Percentiles rank a stretch among this genome's conserved stretches.
These are phyloP conservation scores for Flaveria brownii DNA, from an alignment of 129 eudicot species.

Conservation along the genomic window DNA sequence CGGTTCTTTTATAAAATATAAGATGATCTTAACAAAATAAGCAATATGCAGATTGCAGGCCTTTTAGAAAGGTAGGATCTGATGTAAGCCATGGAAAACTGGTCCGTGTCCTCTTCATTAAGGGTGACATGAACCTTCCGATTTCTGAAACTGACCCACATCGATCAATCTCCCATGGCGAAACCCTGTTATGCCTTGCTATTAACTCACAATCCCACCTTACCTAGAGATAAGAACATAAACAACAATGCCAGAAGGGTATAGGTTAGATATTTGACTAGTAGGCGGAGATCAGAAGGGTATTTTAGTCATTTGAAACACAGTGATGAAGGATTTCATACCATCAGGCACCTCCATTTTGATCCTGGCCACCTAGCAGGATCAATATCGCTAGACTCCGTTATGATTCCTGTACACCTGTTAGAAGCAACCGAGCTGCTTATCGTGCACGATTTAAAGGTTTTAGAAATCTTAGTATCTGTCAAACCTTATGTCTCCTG, in stretches of 20 bases:
- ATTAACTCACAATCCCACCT: conserved; percentile 78
- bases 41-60: conserved; percentile 20
- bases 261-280: too few species aligned
- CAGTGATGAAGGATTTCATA: conserved; percentile 21
- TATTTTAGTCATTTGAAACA: not conserved
- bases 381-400: conserved; percentile 61
- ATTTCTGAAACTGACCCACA: conserved; percentile 58
- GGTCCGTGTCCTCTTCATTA: conserved; percentile 63
- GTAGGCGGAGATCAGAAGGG: not conserved
- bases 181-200: conserved; percentile 62
- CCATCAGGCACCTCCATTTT: conserved; percentile 93
- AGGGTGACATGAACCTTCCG: conserved; percentile 46
- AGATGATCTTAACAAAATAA: not conserved
- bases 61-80: conserved; percentile 56
- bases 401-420: conserved; percentile 74
- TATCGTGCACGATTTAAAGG: not conserved
- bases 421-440: not conserved
- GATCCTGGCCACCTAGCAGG: conserved; percentile 91
- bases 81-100: conserved; percentile 46
- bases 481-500: conserved; percentile 77
- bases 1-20: not conserved
- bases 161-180: conserved; percentile 98
- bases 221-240: conserved; percentile 48
- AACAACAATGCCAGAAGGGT: not conserved
- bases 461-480: not conserved